These are phyloP conservation scores for Begonia loranthoides DNA, from an alignment of 306 rosid genomes.

Conservation along the genomic window DNA sequence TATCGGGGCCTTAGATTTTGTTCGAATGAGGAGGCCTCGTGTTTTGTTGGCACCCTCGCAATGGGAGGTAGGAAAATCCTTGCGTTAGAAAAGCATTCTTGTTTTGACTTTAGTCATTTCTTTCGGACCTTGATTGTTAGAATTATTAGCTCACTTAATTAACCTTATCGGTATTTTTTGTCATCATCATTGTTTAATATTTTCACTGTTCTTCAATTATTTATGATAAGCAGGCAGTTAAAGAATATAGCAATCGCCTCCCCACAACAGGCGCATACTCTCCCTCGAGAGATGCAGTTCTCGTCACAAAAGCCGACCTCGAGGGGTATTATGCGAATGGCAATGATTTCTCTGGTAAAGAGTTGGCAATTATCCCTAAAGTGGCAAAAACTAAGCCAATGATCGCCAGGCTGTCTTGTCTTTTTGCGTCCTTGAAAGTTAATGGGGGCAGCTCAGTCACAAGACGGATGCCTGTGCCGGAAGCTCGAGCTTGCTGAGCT, in stretches of 20 bases:
- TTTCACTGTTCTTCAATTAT: too few species aligned
- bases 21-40: constrained; percentile 78
- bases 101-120: neutral
- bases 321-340: constrained; percentile 66
- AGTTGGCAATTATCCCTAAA: constrained; percentile 44
- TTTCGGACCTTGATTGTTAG: too few species aligned
- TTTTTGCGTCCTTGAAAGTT: constrained; percentile 69
- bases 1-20: constrained; percentile 66
- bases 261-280: constrained; percentile 32
- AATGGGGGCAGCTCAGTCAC: constrained; percentile 37
- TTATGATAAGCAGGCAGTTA: constrained; percentile 61
- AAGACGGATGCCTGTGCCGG: constrained; percentile 67
- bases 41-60: constrained; percentile 87
- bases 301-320: constrained; percentile 84
- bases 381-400: constrained; percentile 49
- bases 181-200: too few species aligned
- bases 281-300: constrained; percentile 75
- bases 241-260: constrained; percentile 37
- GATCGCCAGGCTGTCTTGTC: constrained; percentile 76
- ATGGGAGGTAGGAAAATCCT: constrained; percentile 51
- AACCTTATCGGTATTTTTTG: too few species aligned
- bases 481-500: constrained; percentile 79
- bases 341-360: constrained; percentile 26
- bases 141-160: too few species aligned
- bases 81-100: neutral